A percentile compares a stretch with the other conserved stretches of the same genome.
Evolutionary conservation across 352 stramenopile species (phyloP).

Genomic region (Discostella stelligera): DNA sequence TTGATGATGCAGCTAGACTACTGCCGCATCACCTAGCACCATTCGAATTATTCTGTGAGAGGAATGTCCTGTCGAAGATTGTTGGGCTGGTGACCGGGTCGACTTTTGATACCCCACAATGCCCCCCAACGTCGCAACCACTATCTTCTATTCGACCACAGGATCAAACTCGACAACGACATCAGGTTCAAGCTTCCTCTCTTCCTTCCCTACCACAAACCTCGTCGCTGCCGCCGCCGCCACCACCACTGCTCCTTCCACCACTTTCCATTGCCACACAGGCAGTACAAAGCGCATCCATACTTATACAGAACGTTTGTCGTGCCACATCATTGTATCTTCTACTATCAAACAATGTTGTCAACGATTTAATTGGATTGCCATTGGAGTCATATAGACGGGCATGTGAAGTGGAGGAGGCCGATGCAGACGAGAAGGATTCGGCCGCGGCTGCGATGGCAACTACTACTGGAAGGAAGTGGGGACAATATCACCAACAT

Average conservation of each 20-base stretch:
- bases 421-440: not conserved
- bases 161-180: not conserved
- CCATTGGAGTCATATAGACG: slow-evolving; percentile 64
- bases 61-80: slow-evolving; percentile 64
- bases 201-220: not conserved
- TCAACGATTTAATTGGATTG: slow-evolving; percentile 76
- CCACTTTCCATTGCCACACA: slow-evolving; percentile 71
- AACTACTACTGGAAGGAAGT: not conserved
- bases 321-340: slow-evolving; percentile 76
- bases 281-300: slow-evolving; percentile 76
- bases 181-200: not conserved
- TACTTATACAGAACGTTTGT: slow-evolving; percentile 81
- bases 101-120: slow-evolving; percentile 39
- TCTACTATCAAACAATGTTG: slow-evolving; percentile 76
- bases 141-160: not conserved
- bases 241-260: slow-evolving; percentile 48
- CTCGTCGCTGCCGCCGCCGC: slow-evolving; percentile 5
- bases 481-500: not conserved
- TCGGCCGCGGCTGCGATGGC: not conserved
- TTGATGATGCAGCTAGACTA: slow-evolving; percentile 2
- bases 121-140: slow-evolving; percentile 1
- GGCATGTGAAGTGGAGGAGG: slow-evolving; percentile 19
- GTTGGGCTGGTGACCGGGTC: slow-evolving; percentile 67
- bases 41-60: slow-evolving; percentile 82
- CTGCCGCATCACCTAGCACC: slow-evolving; percentile 22